Conservation (phyloP, 1,139 yeast species). For the Pichia cactophila region DNA sequence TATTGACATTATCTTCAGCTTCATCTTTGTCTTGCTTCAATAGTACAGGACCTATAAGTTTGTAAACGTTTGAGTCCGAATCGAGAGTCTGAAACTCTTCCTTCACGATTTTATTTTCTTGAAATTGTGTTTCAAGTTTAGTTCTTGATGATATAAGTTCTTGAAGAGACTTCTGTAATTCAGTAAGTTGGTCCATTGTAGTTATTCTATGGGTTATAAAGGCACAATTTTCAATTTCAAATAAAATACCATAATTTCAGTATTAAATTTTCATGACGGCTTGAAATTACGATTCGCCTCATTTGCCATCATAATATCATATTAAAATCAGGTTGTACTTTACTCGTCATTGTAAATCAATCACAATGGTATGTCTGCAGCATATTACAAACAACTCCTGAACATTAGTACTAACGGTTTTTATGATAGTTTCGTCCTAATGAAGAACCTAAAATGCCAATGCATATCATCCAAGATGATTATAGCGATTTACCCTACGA, state of each 20-base stretch:
- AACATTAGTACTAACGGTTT: background rate
- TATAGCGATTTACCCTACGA: conserved; percentile 10
- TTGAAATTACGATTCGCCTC: background rate
- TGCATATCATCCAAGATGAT: conserved; percentile 14
- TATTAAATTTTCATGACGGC: background rate
- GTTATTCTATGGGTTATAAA: conserved; percentile 1
- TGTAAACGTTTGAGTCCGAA: conserved; percentile 61
- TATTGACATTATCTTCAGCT: conserved; percentile 74
- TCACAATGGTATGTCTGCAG: background rate
- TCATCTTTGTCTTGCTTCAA: conserved; percentile 81
- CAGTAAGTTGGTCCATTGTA: conserved; percentile 24
- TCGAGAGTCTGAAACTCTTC: conserved; percentile 59
- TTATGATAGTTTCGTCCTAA: conserved; percentile 19
- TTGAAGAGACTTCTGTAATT: conserved; percentile 33
- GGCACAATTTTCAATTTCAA: too few relatives aligned
- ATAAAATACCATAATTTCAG: too few relatives aligned
- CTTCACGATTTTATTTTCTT: conserved; percentile 88
- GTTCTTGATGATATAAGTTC: conserved; percentile 57
- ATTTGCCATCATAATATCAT: too few relatives aligned
- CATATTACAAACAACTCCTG: background rate
- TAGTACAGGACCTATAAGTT: conserved; percentile 85
- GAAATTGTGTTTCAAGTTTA: conserved; percentile 68
- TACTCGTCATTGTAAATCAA: too few relatives aligned
- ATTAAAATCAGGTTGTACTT: too few relatives aligned
- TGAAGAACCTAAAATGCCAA: conserved; percentile 22